A percentile compares a stretch with the other conserved stretches of the same genome.
Conservation (phyloP, 768 basidiomycete genomes). For the Kwoniella heveanensis region DNA sequence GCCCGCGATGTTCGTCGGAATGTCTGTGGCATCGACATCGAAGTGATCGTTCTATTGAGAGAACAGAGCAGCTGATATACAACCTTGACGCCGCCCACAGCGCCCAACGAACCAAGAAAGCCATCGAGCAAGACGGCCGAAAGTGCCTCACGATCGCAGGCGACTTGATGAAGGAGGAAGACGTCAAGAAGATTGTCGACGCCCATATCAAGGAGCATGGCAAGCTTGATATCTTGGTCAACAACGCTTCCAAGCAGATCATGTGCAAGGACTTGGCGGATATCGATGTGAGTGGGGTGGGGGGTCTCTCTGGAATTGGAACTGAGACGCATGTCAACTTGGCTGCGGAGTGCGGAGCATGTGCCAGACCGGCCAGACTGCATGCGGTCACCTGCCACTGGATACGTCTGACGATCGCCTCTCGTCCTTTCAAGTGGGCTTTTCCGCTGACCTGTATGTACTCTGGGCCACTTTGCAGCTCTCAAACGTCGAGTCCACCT, state of each 20-base stretch:
- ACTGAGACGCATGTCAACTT: conserved; percentile 2
- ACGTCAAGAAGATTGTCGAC: conserved; percentile 61
- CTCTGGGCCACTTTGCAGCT: conserved; percentile 46
- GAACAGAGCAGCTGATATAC: too few relatives aligned
- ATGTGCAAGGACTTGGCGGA: conserved; percentile 60
- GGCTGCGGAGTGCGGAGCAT: too few relatives aligned
- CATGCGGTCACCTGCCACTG: too few relatives aligned
- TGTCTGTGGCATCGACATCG: too few relatives aligned
- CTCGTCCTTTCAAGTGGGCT: too few relatives aligned
- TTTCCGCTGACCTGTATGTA: too few relatives aligned
- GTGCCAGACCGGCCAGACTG: too few relatives aligned
- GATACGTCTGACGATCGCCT: too few relatives aligned
- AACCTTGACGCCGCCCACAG: too few relatives aligned
- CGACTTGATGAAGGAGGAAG: conserved; percentile 59
- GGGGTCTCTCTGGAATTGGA: too few relatives aligned
- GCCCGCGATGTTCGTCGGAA: neutral
- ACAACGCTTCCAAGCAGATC: conserved; percentile 59
- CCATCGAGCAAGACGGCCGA: conserved; percentile 59
- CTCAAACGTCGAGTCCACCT: conserved; percentile 63
- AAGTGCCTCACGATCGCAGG: conserved; percentile 50
- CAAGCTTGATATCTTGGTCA: conserved; percentile 63
- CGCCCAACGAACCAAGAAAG: conserved; percentile 61
- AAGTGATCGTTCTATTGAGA: too few relatives aligned
- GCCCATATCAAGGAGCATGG: conserved; percentile 59
- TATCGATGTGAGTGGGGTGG: conserved; percentile 56